Conservation (phyloP, 805 yeast genomes). For the Candida xyloterini region DNA sequence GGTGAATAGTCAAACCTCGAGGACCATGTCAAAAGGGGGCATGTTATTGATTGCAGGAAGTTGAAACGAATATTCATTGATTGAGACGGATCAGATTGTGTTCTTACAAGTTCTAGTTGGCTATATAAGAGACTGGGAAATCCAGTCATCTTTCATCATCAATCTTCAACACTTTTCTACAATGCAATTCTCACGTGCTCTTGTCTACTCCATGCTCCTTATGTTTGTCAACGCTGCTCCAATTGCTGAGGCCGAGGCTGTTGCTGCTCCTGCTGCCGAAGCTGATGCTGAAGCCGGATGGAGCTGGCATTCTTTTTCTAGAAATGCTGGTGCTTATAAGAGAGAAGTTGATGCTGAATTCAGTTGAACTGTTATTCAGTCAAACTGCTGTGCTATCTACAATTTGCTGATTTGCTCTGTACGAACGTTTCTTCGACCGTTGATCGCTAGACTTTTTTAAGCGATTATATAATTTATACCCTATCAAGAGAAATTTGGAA, state of each 20-base stretch:
- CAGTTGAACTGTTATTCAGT: too few species aligned
- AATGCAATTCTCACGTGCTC: conserved; percentile 10
- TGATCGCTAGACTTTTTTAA: neutral
- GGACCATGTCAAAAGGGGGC: conserved; percentile 1
- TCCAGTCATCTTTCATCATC: neutral
- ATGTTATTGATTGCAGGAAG: conserved; percentile 14
- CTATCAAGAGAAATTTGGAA: neutral
- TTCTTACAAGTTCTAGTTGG: neutral
- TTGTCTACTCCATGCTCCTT: conserved; percentile 7
- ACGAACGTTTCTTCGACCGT: neutral
- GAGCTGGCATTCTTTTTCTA: conserved; percentile 10
- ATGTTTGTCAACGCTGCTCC: conserved; percentile 21
- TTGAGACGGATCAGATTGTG: neutral
- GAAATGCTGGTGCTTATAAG: conserved; percentile 23
- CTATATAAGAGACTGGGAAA: conserved; percentile 8
- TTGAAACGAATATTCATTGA: conserved; percentile 9
- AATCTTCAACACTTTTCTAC: neutral
- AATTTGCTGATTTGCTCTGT: neutral
- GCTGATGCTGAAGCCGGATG: conserved; percentile 16
- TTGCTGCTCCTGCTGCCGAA: conserved; percentile 19
- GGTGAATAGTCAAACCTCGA: conserved; percentile 11
- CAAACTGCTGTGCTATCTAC: too few species aligned
- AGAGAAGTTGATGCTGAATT: conserved; percentile 33
- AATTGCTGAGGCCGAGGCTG: conserved; percentile 17
- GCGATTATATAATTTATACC: conserved; percentile 1